phyloP scores from a whole-genome alignment of 805 yeast genomes.

The Wickerhamomyces strasburgensis region DNA sequence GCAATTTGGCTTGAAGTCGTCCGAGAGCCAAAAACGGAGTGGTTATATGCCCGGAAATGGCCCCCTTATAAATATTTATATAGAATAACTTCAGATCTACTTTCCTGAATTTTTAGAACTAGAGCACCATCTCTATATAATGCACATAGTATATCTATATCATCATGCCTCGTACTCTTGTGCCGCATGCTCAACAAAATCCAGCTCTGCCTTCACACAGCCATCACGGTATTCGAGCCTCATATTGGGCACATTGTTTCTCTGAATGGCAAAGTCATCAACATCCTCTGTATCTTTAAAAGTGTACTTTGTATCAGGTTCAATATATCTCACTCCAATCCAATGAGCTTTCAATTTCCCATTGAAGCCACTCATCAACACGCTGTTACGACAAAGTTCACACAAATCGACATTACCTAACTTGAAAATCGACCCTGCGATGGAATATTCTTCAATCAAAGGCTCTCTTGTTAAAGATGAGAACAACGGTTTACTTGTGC shows the following conservation, averaged over 20 bases:
- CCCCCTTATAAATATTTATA: too few relatives aligned
- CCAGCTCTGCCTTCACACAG: conserved; percentile 17
- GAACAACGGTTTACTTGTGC: conserved; percentile 24
- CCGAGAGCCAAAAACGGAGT: neutral
- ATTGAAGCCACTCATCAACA: conserved; percentile 24
- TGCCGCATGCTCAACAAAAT: conserved; percentile 10
- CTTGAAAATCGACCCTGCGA: conserved; percentile 25
- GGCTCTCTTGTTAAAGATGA: conserved; percentile 26
- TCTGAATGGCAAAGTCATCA: conserved; percentile 25
- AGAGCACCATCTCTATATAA: too few relatives aligned
- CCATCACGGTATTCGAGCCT: conserved; percentile 23
- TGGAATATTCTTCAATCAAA: conserved; percentile 25
- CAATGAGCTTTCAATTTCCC: conserved; percentile 23
- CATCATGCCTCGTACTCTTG: too few relatives aligned
- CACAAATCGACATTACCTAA: conserved; percentile 24
- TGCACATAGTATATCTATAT: too few relatives aligned
- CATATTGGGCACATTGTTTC: conserved; percentile 26
- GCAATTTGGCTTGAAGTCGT: neutral
- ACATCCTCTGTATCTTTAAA: conserved; percentile 10
- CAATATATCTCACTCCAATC: conserved; percentile 22
- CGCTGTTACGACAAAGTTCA: conserved; percentile 25
- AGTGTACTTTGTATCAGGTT: too few relatives aligned
- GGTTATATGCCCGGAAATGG: too few relatives aligned
- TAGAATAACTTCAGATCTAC: too few relatives aligned
- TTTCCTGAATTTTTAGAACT: too few relatives aligned